These are phyloP conservation scores for Lophium mytilinum DNA, from an alignment of 495 filamentous ascomycete species.

Conservation along the genomic window DNA sequence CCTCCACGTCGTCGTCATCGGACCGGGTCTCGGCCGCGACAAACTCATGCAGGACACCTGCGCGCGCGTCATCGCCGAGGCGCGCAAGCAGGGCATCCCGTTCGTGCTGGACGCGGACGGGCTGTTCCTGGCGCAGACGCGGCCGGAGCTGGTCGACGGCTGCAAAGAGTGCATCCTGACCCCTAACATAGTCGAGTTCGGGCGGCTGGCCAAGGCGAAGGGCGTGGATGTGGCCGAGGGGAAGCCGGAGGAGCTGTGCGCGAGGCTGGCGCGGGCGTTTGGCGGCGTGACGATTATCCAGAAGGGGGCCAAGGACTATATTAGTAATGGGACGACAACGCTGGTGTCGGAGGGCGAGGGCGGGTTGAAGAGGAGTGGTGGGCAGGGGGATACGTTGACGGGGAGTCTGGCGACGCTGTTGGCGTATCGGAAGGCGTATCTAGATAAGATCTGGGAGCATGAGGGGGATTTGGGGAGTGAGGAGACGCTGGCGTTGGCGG, in stretches of 20 bases:
- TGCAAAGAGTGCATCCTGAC: constrained; percentile 84
- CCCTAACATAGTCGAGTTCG: constrained; percentile 92
- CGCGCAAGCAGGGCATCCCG: constrained; percentile 61
- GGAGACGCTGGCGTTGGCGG: constrained; percentile 70
- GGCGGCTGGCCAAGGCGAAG: constrained; percentile 61
- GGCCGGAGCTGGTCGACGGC: constrained; percentile 69
- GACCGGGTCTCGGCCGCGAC: constrained; percentile 86
- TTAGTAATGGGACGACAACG: constrained; percentile 72
- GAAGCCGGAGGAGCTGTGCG: constrained; percentile 52
- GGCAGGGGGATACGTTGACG: constrained; percentile 93
- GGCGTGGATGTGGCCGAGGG: constrained; percentile 51
- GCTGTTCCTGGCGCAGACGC: constrained; percentile 62
- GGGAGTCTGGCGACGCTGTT: constrained; percentile 81
- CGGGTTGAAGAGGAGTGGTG: constrained; percentile 82
- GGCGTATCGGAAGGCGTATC: constrained; percentile 79
- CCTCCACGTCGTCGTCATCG: constrained; percentile 87
- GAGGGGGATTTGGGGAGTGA: constrained; percentile 45
- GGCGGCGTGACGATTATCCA: constrained; percentile 86
- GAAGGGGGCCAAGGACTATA: constrained; percentile 79
- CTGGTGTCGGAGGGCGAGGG: constrained; percentile 66
- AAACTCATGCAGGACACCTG: constrained; percentile 83
- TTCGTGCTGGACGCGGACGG: constrained; percentile 93
- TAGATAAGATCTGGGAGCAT: constrained; percentile 74
- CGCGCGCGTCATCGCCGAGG: constrained; percentile 68
- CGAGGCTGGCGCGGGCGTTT: constrained; percentile 64